Base-by-base conservation (phyloP, 2,329 filamentous ascomycete species). In the Hypoxylon sp. region DNA sequence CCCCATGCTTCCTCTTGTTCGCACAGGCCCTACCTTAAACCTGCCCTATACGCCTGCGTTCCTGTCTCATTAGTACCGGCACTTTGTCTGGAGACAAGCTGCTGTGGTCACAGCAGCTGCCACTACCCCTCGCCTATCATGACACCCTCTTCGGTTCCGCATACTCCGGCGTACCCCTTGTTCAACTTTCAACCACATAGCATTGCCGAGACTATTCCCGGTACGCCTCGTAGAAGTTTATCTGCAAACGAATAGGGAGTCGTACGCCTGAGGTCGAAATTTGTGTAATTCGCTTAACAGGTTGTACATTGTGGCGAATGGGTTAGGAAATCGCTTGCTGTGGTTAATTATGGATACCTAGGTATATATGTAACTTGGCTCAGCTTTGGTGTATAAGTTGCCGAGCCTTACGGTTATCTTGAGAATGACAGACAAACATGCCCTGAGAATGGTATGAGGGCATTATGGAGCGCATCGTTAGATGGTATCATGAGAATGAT, bases 11-110 rank as follows among this genome's bases (percentile, higher is more conserved):
- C 60, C 1, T 10, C 24, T 26, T 66, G 53, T n/a, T 29, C 42
- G 11, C 60, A 62, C 29, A 51, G 37, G 19, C 19, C 52, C 33
- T 55, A 56, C n/a, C 63, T 56, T 10, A 63, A 70, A 29, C 55
- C 54, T 1, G 33, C 63, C 35, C 17, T 58, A 5, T 70, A 72
- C 39, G 59, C 67, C 52, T 70, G 63, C 35, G 59, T 70, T 42
- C 63, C 67, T 33, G 59, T 72, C 17, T 65, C 70, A 11, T 13
- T 72, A n/a, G 46, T 68, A 3, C 59, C 70, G 11, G 62, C 70
- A 22, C 56, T 72, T 0, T 64, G 65, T 19, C 64, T 72, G 26
- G 70, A 72, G 53, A 29, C 64, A 17, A 29, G 62, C 3, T 66
- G 56, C 48, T 66, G 59, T 17, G 48, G 60, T 11, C 62, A 71